Evolutionary conservation across 371 early-diverging fungal genomes (phyloP).

Genomic region (Enteropsectra breve): DNA sequence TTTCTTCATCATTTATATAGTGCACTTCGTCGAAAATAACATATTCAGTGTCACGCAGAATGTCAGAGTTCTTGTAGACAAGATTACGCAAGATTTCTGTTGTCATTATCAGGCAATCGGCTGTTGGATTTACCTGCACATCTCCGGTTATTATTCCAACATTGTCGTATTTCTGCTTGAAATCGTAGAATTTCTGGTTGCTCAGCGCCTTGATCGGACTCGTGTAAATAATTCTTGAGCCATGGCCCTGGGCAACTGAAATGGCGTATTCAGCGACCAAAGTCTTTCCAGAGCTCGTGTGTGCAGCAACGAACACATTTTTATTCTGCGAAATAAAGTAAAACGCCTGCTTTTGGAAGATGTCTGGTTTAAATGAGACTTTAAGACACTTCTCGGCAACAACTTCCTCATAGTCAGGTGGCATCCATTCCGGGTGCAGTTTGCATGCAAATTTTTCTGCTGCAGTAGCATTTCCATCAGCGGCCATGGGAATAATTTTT

Average conservation of each 20-base stretch:
- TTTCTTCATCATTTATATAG: slow-evolving; percentile 86
- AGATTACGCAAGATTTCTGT: slow-evolving; percentile 94
- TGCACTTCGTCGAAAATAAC: slow-evolving; percentile 99
- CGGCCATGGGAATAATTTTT: not conserved
- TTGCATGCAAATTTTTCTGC: not conserved
- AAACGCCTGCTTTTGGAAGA: slow-evolving; percentile 92
- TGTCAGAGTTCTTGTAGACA: slow-evolving; percentile 87
- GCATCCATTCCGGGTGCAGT: slow-evolving; percentile 26
- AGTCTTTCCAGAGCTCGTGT: slow-evolving; percentile 97
- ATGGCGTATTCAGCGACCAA: slow-evolving; percentile 97
- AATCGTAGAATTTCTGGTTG: slow-evolving; percentile 97
- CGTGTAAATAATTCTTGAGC: slow-evolving; percentile 78
- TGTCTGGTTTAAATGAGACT: slow-evolving; percentile 75
- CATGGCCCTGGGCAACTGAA: slow-evolving; percentile 64
- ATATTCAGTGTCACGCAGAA: slow-evolving; percentile 91
- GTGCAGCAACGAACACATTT: slow-evolving; percentile 93
- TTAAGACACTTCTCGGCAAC: slow-evolving; percentile 42
- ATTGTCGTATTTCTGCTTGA: slow-evolving; percentile 69
- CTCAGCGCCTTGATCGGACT: slow-evolving; percentile 95
- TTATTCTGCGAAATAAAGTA: slow-evolving; percentile 83
- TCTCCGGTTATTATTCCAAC: slow-evolving; percentile 97
- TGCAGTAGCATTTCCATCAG: not conserved
- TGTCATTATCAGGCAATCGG: slow-evolving; percentile 90
- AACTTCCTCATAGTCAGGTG: slow-evolving; percentile 20
- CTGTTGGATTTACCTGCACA: slow-evolving; percentile 87